Evolutionary conservation across 2,329 filamentous ascomycete species (phyloP).

Genomic region (Ambrosiella cleistominuta): DNA sequence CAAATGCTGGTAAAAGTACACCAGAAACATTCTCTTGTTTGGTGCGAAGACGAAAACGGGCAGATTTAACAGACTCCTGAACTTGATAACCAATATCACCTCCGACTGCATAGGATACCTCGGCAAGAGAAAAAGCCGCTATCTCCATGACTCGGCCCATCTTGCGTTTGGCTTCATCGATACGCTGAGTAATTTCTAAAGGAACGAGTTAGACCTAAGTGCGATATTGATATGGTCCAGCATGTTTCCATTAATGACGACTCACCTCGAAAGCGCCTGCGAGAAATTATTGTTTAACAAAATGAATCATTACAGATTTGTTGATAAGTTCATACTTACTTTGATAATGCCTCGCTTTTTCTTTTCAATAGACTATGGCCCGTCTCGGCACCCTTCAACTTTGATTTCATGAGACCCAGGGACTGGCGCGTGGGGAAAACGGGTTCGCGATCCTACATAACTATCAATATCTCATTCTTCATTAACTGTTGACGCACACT

Average conservation of each 20-base stretch:
- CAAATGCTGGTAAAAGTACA: conserved; percentile 83
- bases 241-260: not conserved
- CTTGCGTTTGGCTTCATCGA: conserved; percentile 97
- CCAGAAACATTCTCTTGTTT: conserved; percentile 98
- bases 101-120: conserved; percentile 92
- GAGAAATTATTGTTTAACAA: conserved; percentile 1
- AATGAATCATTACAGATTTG: not conserved
- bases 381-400: conserved; percentile 83
- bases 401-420: conserved; percentile 90
- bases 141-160: conserved; percentile 99
- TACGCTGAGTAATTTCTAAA: conserved; percentile 81
- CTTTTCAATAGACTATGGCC: conserved; percentile 91
- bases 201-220: not conserved
- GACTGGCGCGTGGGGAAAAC: conserved; percentile 98
- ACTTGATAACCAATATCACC: conserved; percentile 95
- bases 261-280: conserved; percentile 73
- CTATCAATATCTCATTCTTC: not conserved
- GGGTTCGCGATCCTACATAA: conserved; percentile 64
- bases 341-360: conserved; percentile 95
- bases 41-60: conserved; percentile 79
- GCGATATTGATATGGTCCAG: not conserved
- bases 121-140: conserved; percentile 88
- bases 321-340: conserved; percentile 38
- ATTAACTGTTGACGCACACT: conserved; percentile 9
- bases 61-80: conserved; percentile 84